phyloP scores from a whole-genome alignment of 1,139 yeast genomes.

The Kluyveromyces sp. region DNA sequence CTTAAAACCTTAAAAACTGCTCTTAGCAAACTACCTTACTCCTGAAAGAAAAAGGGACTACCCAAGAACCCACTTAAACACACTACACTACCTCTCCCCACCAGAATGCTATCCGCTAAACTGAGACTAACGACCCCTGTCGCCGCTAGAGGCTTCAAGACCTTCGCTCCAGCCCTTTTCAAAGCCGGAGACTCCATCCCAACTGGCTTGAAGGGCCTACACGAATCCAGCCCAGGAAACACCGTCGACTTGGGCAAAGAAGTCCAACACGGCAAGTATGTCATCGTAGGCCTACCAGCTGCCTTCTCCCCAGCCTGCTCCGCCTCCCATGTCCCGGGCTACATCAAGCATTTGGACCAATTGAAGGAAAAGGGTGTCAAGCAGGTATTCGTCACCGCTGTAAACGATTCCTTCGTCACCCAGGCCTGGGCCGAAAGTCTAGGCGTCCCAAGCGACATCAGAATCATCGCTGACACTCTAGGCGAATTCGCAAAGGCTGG shows the following conservation, averaged over 20 bases:
- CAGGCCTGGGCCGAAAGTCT: conserved; percentile 64
- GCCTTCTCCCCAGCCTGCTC: conserved; percentile 88
- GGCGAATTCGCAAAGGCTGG: conserved; percentile 62
- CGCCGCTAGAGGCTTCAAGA: conserved; percentile 28
- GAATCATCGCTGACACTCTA: conserved; percentile 66
- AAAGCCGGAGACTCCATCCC: conserved; percentile 56
- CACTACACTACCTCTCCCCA: background rate
- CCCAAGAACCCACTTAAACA: background rate
- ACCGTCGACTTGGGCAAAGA: conserved; percentile 52
- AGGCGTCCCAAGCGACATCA: conserved; percentile 31
- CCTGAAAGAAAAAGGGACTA: too few species aligned
- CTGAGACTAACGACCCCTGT: background rate
- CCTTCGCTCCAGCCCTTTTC: conserved; percentile 31
- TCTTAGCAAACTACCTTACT: background rate
- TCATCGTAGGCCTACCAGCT: conserved; percentile 82
- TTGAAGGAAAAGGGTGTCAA: conserved; percentile 61
- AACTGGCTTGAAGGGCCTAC: conserved; percentile 37
- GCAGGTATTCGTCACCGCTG: conserved; percentile 58
- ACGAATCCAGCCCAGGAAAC: conserved; percentile 64
- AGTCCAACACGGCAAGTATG: conserved; percentile 38
- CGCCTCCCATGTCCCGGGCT: conserved; percentile 74
- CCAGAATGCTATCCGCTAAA: background rate
- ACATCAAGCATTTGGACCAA: conserved; percentile 41
- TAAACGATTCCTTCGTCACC: conserved; percentile 80
- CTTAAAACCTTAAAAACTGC: too few species aligned